Evolutionary conservation across 2,329 filamentous ascomycete species (phyloP), one percentile per base, ranked within the genome.

Genomic region (Colletotrichum australisinense): DNA sequence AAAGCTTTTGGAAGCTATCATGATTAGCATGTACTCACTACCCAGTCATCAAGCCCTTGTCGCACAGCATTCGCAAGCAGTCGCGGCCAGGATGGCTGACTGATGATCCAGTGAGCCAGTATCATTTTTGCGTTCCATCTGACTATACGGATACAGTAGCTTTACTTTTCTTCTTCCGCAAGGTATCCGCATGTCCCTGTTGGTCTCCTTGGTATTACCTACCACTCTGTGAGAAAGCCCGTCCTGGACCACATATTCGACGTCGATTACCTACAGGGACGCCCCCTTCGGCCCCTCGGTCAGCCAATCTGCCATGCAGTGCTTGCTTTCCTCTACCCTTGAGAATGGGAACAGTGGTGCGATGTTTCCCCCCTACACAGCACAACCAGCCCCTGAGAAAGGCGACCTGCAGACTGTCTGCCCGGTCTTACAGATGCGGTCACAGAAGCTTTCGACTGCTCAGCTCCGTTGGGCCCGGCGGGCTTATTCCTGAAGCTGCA

Each of bases 91-190:
- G n/a, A 11, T 46, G 42, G 19, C 19, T 26, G 30, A 24, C 19
- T 30, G 38, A 53, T 58, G 38, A 42, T 42, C 38, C 38, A 42
- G 38, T 42, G 38, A 19, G 38, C n/a, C 28, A 57, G 58, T 30
- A 42, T n/a, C 46, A 26, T 46, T 60, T 66, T 65, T 69, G 59
- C 55, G 42, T 73, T 69, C 70, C 67, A 64, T 59, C 60, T n/a
- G 60, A 42, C 65, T 35, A 35, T 32, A 32, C 3, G 32, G 32
- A 35, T 35, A 35, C 32, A 12, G 32, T 35, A 60, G 35, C 22
- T 63, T 72, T 73, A n/a, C 56, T 35, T 28, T 62, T 32, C 38
- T 19, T 26, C 26, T 57, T 52, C 49, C 67, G 65, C 38, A 16
- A 19, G 32, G 32, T 53, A 35, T 35, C 46, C 35, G 11, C n/a